These are phyloP conservation scores for Leishmania turanica DNA, from an alignment of 208 protist species.

Conservation along the genomic window DNA sequence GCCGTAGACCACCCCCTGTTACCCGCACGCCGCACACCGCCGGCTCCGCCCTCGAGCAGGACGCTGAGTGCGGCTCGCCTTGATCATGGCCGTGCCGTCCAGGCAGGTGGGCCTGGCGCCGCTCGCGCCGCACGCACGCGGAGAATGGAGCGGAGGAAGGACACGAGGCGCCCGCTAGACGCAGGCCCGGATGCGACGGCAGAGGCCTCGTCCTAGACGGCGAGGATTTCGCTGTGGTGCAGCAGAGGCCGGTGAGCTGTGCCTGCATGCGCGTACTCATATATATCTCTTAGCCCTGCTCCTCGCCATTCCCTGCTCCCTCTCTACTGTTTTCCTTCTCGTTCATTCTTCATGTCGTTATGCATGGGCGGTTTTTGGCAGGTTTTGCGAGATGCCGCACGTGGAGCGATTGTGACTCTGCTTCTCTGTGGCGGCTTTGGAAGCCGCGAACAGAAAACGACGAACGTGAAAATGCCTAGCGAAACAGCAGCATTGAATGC, in stretches of 20 bases:
- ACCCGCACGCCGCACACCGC: neutral
- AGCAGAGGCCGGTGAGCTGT: neutral
- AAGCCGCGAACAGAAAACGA: neutral
- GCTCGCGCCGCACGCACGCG: neutral
- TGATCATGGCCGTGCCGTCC: neutral
- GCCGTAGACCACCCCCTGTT: too few species aligned
- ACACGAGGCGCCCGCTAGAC: neutral
- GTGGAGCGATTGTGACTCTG: neutral
- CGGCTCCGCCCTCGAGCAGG: too few species aligned
- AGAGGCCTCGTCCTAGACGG: neutral
- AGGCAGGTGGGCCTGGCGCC: neutral
- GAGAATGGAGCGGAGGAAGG: neutral
- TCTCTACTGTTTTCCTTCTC: neutral
- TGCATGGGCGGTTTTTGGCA: neutral
- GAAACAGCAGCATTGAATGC: neutral
- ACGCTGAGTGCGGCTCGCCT: neutral
- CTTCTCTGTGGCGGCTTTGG: neutral
- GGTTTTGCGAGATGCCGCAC: neutral
- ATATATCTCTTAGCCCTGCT: neutral
- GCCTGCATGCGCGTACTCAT: neutral
- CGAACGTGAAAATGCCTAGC: neutral
- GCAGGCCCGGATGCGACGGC: neutral
- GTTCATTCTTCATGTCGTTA: neutral
- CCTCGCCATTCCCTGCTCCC: neutral
- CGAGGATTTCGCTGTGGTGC: neutral